Evolutionary conservation across 179 eudicot genomes (phyloP).

Genomic region (Monotropa hypopitys): DNA sequence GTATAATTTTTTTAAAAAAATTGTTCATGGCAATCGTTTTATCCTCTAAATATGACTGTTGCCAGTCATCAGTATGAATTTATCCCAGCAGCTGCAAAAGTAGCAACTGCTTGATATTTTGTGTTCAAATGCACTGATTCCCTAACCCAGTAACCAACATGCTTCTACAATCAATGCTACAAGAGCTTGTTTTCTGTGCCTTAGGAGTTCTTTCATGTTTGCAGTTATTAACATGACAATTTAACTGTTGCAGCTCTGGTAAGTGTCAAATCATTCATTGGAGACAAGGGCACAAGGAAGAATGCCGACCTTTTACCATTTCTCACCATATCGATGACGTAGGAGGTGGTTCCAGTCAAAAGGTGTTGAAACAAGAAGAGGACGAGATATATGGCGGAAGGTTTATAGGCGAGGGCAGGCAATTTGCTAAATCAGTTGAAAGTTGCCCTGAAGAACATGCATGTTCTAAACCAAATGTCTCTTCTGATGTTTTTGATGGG

Average conservation of each 20-base stretch:
- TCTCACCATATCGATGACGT: conserved; percentile 18
- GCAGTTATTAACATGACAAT: conserved; percentile 2
- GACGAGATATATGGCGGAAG: conserved; percentile 11
- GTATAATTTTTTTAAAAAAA: no score
- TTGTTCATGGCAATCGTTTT: not conserved
- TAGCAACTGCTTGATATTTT: not conserved
- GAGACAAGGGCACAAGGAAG: conserved; percentile 87
- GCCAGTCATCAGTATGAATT: not conserved
- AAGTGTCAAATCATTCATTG: conserved; percentile 89
- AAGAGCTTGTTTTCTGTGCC: not conserved
- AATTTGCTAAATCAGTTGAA: no score
- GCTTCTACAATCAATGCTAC: not conserved
- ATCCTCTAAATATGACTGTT: not conserved
- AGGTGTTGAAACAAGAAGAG: conserved; percentile 18
- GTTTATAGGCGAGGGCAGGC: no score
- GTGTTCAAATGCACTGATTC: not conserved
- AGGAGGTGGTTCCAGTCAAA: conserved; percentile 16
- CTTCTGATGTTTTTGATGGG: no score
- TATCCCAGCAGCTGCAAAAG: not conserved
- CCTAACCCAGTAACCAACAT: not conserved
- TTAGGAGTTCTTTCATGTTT: not conserved
- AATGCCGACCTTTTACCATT: conserved; percentile 39
- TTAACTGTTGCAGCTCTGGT: conserved; percentile 54
- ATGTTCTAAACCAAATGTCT: no score
- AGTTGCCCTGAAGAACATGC: no score